Evolutionary conservation across 2,329 filamentous ascomycete genomes (phyloP), one percentile per base, ranked within the genome.

Genomic region (Ophiostoma sp.): DNA sequence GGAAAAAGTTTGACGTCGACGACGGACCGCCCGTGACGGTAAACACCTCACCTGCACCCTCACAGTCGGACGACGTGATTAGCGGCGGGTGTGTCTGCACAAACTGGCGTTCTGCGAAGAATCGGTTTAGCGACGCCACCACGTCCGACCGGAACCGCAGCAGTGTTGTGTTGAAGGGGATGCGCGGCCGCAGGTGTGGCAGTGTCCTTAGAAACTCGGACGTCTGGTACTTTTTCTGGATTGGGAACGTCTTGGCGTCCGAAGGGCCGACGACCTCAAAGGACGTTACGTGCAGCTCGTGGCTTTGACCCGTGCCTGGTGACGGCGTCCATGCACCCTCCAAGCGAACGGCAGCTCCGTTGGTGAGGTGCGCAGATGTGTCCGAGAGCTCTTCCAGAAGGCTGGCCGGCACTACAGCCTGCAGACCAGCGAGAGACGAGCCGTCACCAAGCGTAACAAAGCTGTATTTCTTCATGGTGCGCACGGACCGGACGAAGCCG

Each of bases 221-320:
- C 5, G 91, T 93, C 78, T 98, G 95, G 78, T 96, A 97, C 83
- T 98, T 98, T 83, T 97, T 97, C 83, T 99, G 96, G 31, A 99
- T 89, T 2, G 96, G 96, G 80, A 93, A 97, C 75, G 91, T 93
- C 93, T 91, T 89, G 77, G 94, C 87, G 84, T 98, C 91, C 70
- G 94, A 93, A 55, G 89, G 84, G 63, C 95, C 96, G 59, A 97
- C 83, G 28, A 97, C 81, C 61, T 89, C 87, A 66, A 96, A 88
- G 45, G 87, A 82, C 28, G 87, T 86, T 72, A 93, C 93, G 79
- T 93, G 90, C 69, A 99, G 87, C 84, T 99, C 96, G 82, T 94
- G 90, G 73, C 85, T 89, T 82, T 97, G 93, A 71, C 88, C 86
- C 74, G 87, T 87, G 6, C 90, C 91, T 63, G 86, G 89, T 48